phyloP scores from a whole-genome alignment of 2,329 filamentous ascomycete genomes.

The Exserohilum rostratum region DNA sequence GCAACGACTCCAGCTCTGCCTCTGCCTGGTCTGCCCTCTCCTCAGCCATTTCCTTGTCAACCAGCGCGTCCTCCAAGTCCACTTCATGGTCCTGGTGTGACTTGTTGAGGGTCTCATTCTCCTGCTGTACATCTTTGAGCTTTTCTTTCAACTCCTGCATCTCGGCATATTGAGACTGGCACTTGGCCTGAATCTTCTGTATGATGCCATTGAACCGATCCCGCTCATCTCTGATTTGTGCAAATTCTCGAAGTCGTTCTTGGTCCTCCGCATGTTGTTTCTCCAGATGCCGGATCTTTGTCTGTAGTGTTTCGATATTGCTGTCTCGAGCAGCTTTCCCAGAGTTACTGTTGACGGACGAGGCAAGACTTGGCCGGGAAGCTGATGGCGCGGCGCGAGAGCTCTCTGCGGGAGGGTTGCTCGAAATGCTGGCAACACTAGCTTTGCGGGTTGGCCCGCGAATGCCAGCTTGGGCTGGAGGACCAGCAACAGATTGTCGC shows the following conservation, averaged over 20 bases:
- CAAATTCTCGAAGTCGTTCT: conserved; percentile 79
- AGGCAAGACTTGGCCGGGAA: conserved; percentile 22
- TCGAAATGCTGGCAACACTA: conserved; percentile 24
- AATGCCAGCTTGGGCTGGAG: conserved; percentile 12
- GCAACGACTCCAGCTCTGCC: conserved; percentile 77
- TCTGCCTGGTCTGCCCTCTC: conserved; percentile 85
- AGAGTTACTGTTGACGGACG: conserved; percentile 21
- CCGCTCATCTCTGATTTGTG: conserved; percentile 75
- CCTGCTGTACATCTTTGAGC: conserved; percentile 75
- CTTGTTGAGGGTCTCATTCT: conserved; percentile 71
- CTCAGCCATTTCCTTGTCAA: conserved; percentile 96
- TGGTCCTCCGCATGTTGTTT: conserved; percentile 84
- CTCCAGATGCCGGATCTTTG: conserved; percentile 85
- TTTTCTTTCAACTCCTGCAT: conserved; percentile 76
- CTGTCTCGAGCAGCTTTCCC: conserved; percentile 25
- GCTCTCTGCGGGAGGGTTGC: conserved; percentile 14
- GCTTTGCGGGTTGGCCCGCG: conserved; percentile 26
- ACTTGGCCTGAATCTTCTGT: conserved; percentile 88
- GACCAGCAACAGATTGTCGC: conserved; percentile 29
- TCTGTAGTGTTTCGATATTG: conserved; percentile 79
- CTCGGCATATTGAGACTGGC: conserved; percentile 83
- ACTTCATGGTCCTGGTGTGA: conserved; percentile 84
- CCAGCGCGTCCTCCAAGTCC: conserved; percentile 80
- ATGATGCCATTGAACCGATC: conserved; percentile 85
- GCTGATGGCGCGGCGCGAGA: conserved; percentile 10